Conservation (phyloP, 257 asterid species). For the Nicotiana benthamiana region DNA sequence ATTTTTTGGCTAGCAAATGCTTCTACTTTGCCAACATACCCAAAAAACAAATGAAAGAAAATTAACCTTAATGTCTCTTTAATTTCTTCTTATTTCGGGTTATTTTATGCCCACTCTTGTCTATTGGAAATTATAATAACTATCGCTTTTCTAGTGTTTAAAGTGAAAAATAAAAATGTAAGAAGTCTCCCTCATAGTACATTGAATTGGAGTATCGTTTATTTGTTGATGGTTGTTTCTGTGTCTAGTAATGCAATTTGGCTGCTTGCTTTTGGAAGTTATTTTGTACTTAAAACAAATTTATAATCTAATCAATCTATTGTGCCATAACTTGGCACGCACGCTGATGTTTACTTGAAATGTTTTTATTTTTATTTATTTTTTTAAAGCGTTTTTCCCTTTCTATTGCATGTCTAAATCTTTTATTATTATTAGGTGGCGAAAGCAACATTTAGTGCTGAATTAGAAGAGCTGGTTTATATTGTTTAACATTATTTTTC, state of each 20-base stretch:
- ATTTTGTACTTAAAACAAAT: not conserved
- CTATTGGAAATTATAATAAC: not conserved
- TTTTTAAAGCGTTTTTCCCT: not conserved
- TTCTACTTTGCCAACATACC: too few species aligned
- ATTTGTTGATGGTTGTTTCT: not conserved
- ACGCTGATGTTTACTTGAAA: constrained; percentile 3
- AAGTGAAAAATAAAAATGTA: not conserved
- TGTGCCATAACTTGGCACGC: not conserved
- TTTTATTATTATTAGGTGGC: not conserved
- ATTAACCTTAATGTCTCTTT: not conserved
- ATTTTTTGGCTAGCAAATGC: too few species aligned
- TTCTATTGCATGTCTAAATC: not conserved
- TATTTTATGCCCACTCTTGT: not conserved
- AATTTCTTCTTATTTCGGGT: not conserved
- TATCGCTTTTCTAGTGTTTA: not conserved
- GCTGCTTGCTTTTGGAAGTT: not conserved
- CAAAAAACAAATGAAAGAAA: not conserved
- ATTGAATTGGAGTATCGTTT: not conserved
- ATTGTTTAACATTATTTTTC: not conserved
- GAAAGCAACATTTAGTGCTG: not conserved
- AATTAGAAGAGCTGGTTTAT: too few species aligned
- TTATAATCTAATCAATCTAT: not conserved
- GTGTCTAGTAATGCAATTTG: not conserved
- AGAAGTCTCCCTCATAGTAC: not conserved
- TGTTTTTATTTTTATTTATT: not conserved